phyloP scores from a whole-genome alignment of 1,139 yeast genomes.

The Meyerozyma elateridarum region DNA sequence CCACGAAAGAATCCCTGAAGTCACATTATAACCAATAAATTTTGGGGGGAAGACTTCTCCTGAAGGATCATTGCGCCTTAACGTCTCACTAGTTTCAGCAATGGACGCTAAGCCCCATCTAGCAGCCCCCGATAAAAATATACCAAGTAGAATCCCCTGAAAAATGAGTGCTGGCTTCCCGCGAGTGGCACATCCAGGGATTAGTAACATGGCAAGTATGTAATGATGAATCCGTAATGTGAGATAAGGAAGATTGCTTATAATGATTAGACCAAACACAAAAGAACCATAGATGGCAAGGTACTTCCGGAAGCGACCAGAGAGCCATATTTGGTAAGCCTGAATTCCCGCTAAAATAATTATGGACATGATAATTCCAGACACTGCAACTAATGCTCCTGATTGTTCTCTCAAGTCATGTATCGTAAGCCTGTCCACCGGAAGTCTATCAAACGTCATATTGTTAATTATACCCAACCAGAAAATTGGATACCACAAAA shows the following conservation, averaged over 20 bases:
- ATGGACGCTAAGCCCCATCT: conserved; percentile 94
- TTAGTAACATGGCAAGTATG: conserved; percentile 67
- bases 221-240: conserved; percentile 86
- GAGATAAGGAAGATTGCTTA: conserved; percentile 60
- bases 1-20: conserved; percentile 36
- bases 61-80: conserved; percentile 72
- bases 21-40: conserved; percentile 32
- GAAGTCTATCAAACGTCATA: conserved; percentile 81
- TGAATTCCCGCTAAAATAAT: conserved; percentile 60
- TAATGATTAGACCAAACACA: conserved; percentile 37
- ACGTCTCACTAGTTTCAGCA: conserved; percentile 66
- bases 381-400: conserved; percentile 69
- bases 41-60: conserved; percentile 58
- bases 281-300: conserved; percentile 47
- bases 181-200: conserved; percentile 85
- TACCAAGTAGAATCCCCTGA: conserved; percentile 81
- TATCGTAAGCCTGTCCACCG: conserved; percentile 76
- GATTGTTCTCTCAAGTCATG: conserved; percentile 68
- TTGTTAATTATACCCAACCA: conserved; percentile 87
- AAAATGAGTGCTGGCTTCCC: conserved; percentile 66
- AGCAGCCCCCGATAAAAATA: conserved; percentile 78
- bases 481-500: conserved; percentile 74
- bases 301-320: conserved; percentile 67
- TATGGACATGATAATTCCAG: conserved; percentile 43
- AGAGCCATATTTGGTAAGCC: conserved; percentile 73